phyloP scores from a whole-genome alignment of 2,329 filamentous ascomycete species.

The Aspergillus novoparasiticus region DNA sequence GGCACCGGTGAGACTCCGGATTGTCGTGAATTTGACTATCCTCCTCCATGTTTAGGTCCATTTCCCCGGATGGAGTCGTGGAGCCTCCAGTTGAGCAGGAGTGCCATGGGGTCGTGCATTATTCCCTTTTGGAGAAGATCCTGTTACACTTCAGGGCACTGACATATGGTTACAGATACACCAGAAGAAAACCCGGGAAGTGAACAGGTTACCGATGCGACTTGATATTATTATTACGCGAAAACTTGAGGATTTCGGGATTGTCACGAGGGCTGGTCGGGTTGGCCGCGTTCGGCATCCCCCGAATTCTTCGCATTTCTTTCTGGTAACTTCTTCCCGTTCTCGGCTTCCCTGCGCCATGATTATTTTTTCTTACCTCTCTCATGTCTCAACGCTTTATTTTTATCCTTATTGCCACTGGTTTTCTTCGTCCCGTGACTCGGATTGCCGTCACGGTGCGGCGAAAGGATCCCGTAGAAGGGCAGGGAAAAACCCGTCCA shows the following conservation, averaged over 20 bases:
- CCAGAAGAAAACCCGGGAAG: not conserved
- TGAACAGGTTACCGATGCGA: not conserved
- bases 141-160: not conserved
- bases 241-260: not conserved
- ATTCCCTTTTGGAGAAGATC: not conserved
- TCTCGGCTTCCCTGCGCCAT: not conserved
- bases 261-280: not conserved
- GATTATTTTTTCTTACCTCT: no score
- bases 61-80: not conserved
- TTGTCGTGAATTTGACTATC: not conserved
- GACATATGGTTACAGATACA: not conserved
- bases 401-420: not conserved
- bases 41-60: not conserved
- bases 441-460: not conserved
- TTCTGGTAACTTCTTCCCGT: not conserved
- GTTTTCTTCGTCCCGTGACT: not conserved
- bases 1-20: slow-evolving; percentile 7
- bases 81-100: not conserved
- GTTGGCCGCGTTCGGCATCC: slow-evolving; percentile 2
- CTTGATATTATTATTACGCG: not conserved
- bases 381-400: not conserved
- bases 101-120: slow-evolving; percentile 1
- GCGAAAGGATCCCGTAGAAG: not conserved
- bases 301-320: not conserved
- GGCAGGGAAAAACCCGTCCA: not conserved